Evolutionary conservation across 495 filamentous ascomycete species (phyloP).

Genomic region (Cercophora newfieldiana): DNA sequence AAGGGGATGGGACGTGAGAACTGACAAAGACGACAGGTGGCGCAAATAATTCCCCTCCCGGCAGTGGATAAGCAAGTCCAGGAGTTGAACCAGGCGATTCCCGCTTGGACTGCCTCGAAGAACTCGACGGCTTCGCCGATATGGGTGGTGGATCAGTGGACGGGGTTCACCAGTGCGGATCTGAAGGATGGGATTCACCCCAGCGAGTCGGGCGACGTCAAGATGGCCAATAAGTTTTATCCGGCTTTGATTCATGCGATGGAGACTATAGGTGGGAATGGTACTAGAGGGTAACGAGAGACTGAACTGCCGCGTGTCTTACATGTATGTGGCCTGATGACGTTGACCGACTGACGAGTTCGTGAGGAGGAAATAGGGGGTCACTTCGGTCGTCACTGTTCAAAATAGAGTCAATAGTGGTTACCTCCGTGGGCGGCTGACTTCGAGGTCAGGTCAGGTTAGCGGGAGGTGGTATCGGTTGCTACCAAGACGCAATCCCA

Average conservation of each 20-base stretch:
- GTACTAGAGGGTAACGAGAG: background rate
- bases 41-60: slow-evolving; percentile 54
- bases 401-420: slow-evolving; percentile 11
- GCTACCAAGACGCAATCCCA: slow-evolving; percentile 1
- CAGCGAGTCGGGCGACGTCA: slow-evolving; percentile 44
- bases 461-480: background rate
- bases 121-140: slow-evolving; percentile 52
- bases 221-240: slow-evolving; percentile 47
- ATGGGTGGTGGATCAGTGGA: slow-evolving; percentile 52
- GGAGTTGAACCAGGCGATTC: slow-evolving; percentile 49
- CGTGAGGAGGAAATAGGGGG: background rate
- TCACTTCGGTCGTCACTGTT: background rate
- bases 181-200: slow-evolving; percentile 52
- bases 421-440: background rate
- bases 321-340: background rate
- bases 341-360: background rate
- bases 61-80: slow-evolving; percentile 37
- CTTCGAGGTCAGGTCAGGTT: background rate
- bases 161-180: slow-evolving; percentile 44
- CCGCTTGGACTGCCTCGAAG: slow-evolving; percentile 44
- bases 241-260: slow-evolving; percentile 46
- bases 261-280: background rate
- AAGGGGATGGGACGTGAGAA: background rate
- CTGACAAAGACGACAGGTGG: slow-evolving; percentile 39
- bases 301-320: background rate